Evolutionary conservation across 305 asterid species (phyloP), one percentile per base, ranked within the genome.

Genomic region (Vinca major): DNA sequence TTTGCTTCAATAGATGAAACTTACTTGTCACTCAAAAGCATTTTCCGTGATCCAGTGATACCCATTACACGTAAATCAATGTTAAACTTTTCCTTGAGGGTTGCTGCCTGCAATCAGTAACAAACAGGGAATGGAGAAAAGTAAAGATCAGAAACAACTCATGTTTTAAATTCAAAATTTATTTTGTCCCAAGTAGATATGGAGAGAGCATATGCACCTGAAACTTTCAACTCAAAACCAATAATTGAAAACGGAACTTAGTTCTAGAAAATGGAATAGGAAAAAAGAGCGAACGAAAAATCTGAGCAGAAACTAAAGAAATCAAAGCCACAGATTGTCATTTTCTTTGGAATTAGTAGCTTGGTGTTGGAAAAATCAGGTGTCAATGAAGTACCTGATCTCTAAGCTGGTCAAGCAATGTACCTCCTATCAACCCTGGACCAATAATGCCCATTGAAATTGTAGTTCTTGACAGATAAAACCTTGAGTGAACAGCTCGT

Each of bases 21-120:
- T 86, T 86, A 93, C 99, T 48, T 77, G 57, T 84, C 90, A 54
- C 86, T 85, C 84, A 93, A 77, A 79, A 89, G 83, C 99, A 93
- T 93, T 56, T 81, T 73, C 67, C 52, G 75, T 63, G 88, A 77
- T 77, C 99, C 99, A 45, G 86, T 86, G 66, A 93, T 82, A 47
- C 99, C 96, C 96, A 87, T 85, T 67, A 93, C 97, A 65, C 97
- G 96, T 73, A 93, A 80, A 74, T 93, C 99, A 77, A 93, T 90
- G 84, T 93, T 90, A 44, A 86, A 89, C 77, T 91, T 90, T 80
- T 93, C 99, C 90, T 91, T 93, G 76, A 93, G 96, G 68, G 76
- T 75, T 43, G 96, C 88, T 54, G 97, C 89, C 99, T 93, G 92
- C 76, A 74, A 80, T 53, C 63, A 51, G 48, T 14, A 17, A 61